Percentiles rank a stretch among this genome's conserved stretches.
Conservation (phyloP, 2,329 filamentous ascomycete genomes). For the Apiospora aurea region DNA sequence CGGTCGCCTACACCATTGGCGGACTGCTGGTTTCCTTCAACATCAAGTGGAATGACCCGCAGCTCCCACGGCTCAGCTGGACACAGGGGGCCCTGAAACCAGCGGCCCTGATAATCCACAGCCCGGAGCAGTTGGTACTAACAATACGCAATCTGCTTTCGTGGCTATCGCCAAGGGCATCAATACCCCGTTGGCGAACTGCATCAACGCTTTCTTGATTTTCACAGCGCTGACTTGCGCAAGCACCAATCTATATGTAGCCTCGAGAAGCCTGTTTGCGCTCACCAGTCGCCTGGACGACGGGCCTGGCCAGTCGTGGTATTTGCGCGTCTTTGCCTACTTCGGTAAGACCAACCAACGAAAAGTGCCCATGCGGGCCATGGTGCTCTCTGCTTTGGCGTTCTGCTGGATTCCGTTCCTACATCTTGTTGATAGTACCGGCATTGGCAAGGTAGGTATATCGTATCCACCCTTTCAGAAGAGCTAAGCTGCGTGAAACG, state of each 20-base stretch:
- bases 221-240: conserved; percentile 44
- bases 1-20: conserved; percentile 37
- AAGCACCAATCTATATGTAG: conserved; percentile 45
- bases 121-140: conserved; percentile 24
- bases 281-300: conserved; percentile 40
- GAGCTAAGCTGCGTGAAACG: conserved; percentile 1
- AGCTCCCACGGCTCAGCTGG: conserved; percentile 39
- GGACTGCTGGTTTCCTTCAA: conserved; percentile 38
- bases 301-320: conserved; percentile 35
- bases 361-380: conserved; percentile 46
- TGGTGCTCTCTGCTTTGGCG: conserved; percentile 46
- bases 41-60: conserved; percentile 33
- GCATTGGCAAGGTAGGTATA: conserved; percentile 26
- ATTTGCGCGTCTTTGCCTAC: conserved; percentile 39
- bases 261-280: conserved; percentile 44
- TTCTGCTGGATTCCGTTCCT: conserved; percentile 52
- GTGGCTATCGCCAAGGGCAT: conserved; percentile 36
- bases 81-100: conserved; percentile 1
- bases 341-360: conserved; percentile 41
- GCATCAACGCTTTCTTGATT: conserved; percentile 44
- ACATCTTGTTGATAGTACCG: conserved; percentile 38
- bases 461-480: neutral
- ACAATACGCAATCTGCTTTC: conserved; percentile 35
- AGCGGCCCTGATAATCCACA: conserved; percentile 22
- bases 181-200: conserved; percentile 31